phyloP scores from a whole-genome alignment of 306 rosid species.

The Cicer yamashitae region DNA sequence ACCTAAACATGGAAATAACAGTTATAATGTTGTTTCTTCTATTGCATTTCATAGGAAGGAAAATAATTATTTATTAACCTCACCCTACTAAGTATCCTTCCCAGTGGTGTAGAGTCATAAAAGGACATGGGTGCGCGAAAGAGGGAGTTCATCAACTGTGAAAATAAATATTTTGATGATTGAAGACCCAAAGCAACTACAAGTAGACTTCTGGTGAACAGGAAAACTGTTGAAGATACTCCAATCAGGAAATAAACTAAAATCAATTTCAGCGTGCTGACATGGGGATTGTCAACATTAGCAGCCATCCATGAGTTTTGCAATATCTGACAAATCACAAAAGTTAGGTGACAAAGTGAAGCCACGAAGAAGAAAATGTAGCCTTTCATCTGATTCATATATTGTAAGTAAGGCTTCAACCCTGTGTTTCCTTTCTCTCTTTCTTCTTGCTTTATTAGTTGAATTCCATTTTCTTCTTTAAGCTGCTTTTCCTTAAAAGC shows the following conservation, averaged over 20 bases:
- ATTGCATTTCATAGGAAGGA: neutral
- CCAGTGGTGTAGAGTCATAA: constrained; percentile 68
- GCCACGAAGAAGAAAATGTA: constrained; percentile 45
- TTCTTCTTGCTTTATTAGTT: constrained; percentile 60
- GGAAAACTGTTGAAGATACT: constrained; percentile 24
- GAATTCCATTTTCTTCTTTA: constrained; percentile 36
- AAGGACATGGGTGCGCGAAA: constrained; percentile 63
- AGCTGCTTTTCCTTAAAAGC: constrained; percentile 7
- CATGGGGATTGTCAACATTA: constrained; percentile 46
- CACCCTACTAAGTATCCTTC: constrained; percentile 72
- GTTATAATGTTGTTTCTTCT: neutral
- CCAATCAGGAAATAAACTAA: constrained; percentile 50
- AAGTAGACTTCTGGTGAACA: constrained; percentile 47
- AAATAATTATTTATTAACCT: neutral
- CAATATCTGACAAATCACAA: constrained; percentile 48
- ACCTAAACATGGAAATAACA: constrained; percentile 45
- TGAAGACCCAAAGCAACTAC: constrained; percentile 44
- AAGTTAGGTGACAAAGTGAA: constrained; percentile 33
- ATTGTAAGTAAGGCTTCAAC: constrained; percentile 59
- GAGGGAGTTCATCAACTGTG: constrained; percentile 57
- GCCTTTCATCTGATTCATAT: constrained; percentile 57
- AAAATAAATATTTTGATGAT: constrained; percentile 53
- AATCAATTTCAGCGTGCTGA: constrained; percentile 39
- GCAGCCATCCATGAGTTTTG: constrained; percentile 64
- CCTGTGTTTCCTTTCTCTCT: constrained; percentile 59